phyloP scores from a whole-genome alignment of 2,329 filamentous ascomycete genomes.

The Calonectria ilicicola region DNA sequence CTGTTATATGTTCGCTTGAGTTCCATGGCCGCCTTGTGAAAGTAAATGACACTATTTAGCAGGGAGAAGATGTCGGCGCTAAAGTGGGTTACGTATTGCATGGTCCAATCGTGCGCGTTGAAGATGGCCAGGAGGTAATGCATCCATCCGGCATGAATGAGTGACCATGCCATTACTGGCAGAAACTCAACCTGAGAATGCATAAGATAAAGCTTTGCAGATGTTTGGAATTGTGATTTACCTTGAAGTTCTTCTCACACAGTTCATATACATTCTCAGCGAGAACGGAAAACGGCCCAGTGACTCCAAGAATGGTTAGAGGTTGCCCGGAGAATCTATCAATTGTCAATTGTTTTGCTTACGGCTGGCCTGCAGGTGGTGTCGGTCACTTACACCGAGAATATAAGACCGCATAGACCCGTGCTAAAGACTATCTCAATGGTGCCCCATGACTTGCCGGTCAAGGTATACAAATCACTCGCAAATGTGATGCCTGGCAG shows the following conservation, averaged over 20 bases:
- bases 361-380: neutral
- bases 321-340: conserved; percentile 68
- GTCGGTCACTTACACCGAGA: conserved; percentile 63
- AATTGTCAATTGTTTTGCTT: neutral
- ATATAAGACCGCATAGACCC: conserved; percentile 72
- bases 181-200: conserved; percentile 65
- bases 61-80: conserved; percentile 76
- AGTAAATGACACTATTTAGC: conserved; percentile 76
- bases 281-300: conserved; percentile 75
- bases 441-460: conserved; percentile 73
- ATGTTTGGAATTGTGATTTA: conserved; percentile 40
- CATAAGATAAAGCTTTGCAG: neutral
- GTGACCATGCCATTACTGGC: conserved; percentile 76
- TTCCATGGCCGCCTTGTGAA: conserved; percentile 75
- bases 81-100: conserved; percentile 77
- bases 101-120: conserved; percentile 78
- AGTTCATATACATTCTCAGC: conserved; percentile 74
- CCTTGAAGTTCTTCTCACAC: conserved; percentile 66
- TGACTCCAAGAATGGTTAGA: conserved; percentile 74
- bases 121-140: conserved; percentile 73
- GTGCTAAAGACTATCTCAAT: conserved; percentile 77
- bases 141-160: conserved; percentile 75
- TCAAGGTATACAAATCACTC: conserved; percentile 72
- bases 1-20: conserved; percentile 68
- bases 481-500: conserved; percentile 76